phyloP scores from a whole-genome alignment of 257 asterid genomes.

The Ocimum tenuiflorum region DNA sequence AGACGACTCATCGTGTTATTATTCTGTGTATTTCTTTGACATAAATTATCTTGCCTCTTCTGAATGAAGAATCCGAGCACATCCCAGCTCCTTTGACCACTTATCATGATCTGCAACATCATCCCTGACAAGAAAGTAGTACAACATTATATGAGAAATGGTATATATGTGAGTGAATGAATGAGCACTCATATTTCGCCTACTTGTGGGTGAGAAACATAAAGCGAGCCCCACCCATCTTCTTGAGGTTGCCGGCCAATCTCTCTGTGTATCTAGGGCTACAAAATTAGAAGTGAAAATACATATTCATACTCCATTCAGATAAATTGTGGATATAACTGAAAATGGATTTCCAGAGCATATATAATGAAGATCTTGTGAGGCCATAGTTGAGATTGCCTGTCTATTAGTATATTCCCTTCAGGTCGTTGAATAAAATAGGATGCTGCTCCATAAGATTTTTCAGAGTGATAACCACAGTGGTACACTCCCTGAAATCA shows the following conservation, averaged over 20 bases:
- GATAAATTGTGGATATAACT: background rate
- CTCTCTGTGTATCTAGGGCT: constrained; percentile 56
- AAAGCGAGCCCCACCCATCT: constrained; percentile 64
- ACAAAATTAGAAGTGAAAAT: constrained; percentile 22
- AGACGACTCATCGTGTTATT: background rate
- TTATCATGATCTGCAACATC: constrained; percentile 70
- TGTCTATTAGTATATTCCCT: constrained; percentile 71
- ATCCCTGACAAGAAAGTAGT: constrained; percentile 36
- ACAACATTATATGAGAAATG: constrained; percentile 13
- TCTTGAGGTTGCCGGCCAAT: constrained; percentile 43
- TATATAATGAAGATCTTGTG: background rate
- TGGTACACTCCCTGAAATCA: constrained; percentile 58
- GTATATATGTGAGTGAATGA: background rate
- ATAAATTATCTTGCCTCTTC: constrained; percentile 36
- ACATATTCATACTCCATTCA: background rate
- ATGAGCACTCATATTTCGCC: background rate
- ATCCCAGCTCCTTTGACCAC: constrained; percentile 63
- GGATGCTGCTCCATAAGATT: constrained; percentile 64
- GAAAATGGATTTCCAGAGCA: background rate
- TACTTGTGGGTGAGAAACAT: constrained; percentile 78
- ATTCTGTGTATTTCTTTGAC: too few relatives aligned
- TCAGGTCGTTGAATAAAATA: constrained; percentile 54
- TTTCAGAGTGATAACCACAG: constrained; percentile 68
- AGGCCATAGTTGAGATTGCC: constrained; percentile 29
- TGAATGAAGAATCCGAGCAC: constrained; percentile 47